These are phyloP conservation scores for Elaphomyces granulatus DNA, from an alignment of 495 filamentous ascomycete genomes.

Conservation along the genomic window DNA sequence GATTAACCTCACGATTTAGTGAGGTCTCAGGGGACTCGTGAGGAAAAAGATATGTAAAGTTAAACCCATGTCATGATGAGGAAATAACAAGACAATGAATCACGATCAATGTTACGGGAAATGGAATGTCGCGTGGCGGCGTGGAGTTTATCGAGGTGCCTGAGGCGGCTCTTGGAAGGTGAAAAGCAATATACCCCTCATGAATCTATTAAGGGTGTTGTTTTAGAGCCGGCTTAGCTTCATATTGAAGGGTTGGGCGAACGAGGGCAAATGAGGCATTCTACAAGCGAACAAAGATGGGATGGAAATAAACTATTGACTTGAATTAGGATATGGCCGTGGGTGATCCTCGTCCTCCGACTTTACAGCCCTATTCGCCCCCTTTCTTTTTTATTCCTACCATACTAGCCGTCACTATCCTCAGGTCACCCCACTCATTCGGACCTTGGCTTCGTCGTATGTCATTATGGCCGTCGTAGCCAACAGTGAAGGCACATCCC, in stretches of 20 bases:
- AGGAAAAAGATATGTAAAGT: slow-evolving; percentile 7
- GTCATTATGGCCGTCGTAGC: background rate
- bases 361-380: background rate
- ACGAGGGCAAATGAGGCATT: background rate
- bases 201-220: background rate
- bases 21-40: slow-evolving; percentile 10
- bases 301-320: background rate
- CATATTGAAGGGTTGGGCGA: background rate
- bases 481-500: background rate
- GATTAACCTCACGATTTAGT: slow-evolving; percentile 13
- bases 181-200: slow-evolving; percentile 37
- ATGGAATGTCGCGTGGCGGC: slow-evolving; percentile 23
- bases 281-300: background rate
- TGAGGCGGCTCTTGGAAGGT: slow-evolving; percentile 34
- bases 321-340: background rate
- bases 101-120: slow-evolving; percentile 23
- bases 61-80: slow-evolving; percentile 16
- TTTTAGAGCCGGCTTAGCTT: background rate
- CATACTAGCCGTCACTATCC: background rate
- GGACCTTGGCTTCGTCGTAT: too few relatives aligned
- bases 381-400: background rate
- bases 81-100: slow-evolving; percentile 14
- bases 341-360: background rate
- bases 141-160: slow-evolving; percentile 33
- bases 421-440: background rate